Evolutionary conservation across 768 basidiomycete species (phyloP), one percentile per base, ranked within the genome.

Genomic region (Crepidotus variabilis): DNA sequence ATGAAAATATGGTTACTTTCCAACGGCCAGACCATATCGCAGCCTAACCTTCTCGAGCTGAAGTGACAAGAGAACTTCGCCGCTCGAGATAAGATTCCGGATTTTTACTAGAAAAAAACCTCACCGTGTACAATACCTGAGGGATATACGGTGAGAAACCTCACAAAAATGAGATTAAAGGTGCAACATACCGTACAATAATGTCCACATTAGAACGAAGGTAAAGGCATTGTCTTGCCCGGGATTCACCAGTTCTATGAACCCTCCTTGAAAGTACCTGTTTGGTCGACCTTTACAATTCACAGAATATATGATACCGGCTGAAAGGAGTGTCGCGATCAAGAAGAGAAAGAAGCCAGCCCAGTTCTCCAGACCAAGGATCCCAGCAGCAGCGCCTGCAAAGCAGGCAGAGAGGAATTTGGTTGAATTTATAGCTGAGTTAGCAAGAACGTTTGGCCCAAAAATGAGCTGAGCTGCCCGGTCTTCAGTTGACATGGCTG

Each of bases 161-260:
- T 43, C 61, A 36, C 33, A 52, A 49, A 47, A 6, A 20, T 18
- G 59, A 35, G 45, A 47, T 43, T 56, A 33, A 60, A 24, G 50
- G 52, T 43, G 32, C 21, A 13, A 72, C 88, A 57, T 63, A 92
- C 91, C 94, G 69, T 91, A 96, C 69, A 94, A 90, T 54, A 96
- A 75, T 34, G 94, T 98, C 94, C 94, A 98, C 20, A 90, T 87
- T 24, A 97, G 81, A 56, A 98, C 81, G 65, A 95, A 98, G 2
- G 92, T 92, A 65, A 93, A 92, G 16, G 87, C 75, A 61, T 93
- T 94, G 71, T 97, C 94, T 71, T 94, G 90, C 9, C 92, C 92
- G 0, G 94, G 88, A 59, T 88, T 92, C 48, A 87, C 72, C 35
- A 96, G 72, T 54, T 89, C 89, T 70, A 78, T 72, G 57, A 83